phyloP scores from a whole-genome alignment of 2,329 filamentous ascomycete genomes.

The Cordyceps militaris region DNA sequence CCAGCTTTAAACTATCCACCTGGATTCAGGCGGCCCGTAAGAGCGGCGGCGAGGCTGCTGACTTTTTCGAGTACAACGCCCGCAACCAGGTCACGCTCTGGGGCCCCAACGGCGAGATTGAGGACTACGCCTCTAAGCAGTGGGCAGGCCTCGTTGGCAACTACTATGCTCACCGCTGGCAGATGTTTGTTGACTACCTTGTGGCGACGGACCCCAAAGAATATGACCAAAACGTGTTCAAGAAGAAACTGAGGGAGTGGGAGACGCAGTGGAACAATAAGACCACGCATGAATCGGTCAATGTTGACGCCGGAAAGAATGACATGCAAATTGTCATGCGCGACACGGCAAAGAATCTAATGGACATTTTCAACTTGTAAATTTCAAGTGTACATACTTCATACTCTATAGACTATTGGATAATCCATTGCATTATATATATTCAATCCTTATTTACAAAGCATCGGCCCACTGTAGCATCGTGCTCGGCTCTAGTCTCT shows the following conservation, averaged over 20 bases:
- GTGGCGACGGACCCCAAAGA: neutral
- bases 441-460: slow-evolving; percentile 7
- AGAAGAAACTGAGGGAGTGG: slow-evolving; percentile 2
- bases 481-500: slow-evolving; percentile 29
- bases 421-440: neutral
- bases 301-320: neutral
- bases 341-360: neutral
- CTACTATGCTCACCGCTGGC: slow-evolving; percentile 40
- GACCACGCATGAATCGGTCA: neutral
- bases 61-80: slow-evolving; percentile 36
- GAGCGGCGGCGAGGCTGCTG: slow-evolving; percentile 16
- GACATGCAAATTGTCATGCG: neutral
- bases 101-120: slow-evolving; percentile 33
- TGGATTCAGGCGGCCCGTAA: slow-evolving; percentile 9
- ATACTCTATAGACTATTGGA: neutral
- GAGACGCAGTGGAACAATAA: slow-evolving; percentile 3
- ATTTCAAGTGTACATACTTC: neutral
- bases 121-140: slow-evolving; percentile 39
- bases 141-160: slow-evolving; percentile 37
- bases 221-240: slow-evolving; percentile 3
- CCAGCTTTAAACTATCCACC: neutral
- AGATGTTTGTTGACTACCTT: slow-evolving; percentile 35
- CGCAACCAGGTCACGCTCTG: slow-evolving; percentile 42
- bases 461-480: slow-evolving; percentile 29
- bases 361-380: neutral